phyloP scores from a whole-genome alignment of 140 eudicot species.

The Anethum foeniculum region DNA sequence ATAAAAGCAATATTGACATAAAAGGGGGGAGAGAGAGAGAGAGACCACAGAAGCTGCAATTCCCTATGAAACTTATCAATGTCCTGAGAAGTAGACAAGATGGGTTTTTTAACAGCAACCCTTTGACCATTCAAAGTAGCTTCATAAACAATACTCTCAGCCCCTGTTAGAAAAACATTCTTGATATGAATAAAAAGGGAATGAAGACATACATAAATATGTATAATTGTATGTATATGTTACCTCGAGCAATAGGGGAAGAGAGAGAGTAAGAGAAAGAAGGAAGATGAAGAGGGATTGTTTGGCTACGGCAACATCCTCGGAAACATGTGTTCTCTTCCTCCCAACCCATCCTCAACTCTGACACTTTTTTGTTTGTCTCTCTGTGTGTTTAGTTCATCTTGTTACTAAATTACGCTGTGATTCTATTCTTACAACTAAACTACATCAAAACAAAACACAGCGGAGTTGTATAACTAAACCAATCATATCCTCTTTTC shows the following conservation, averaged over 20 bases:
- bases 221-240: not conserved
- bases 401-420: not conserved
- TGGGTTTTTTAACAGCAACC: constrained; percentile 79
- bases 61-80: constrained; percentile 77
- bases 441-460: not conserved
- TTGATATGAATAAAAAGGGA: not conserved
- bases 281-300: constrained; percentile 83
- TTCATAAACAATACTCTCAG: constrained; percentile 88
- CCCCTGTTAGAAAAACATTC: constrained; percentile 33
- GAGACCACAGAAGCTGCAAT: constrained; percentile 67
- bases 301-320: constrained; percentile 76
- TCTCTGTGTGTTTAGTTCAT: not conserved
- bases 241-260: constrained; percentile 79
- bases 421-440: not conserved
- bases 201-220: not conserved
- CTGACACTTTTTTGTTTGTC: not conserved
- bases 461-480: too few species aligned
- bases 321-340: constrained; percentile 78
- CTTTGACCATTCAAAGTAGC: constrained; percentile 56
- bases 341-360: constrained; percentile 33
- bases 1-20: not conserved
- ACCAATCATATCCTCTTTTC: too few species aligned
- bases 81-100: constrained; percentile 74
- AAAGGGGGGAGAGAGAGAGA: not conserved
- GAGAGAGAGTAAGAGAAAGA: constrained; percentile 64